Conservation (phyloP, 129 eudicot genomes). For the Lactuca sativa region DNA sequence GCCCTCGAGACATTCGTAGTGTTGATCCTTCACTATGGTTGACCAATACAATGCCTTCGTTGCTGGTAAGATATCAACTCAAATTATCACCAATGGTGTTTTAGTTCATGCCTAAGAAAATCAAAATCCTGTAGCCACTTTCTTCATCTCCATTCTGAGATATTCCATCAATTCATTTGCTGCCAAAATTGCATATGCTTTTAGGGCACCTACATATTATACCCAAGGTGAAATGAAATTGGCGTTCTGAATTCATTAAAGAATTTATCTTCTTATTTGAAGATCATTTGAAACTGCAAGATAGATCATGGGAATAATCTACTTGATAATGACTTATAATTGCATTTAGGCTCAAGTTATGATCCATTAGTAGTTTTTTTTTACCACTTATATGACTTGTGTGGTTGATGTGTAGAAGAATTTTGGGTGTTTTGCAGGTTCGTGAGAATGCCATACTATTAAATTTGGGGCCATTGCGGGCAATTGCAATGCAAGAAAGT, state of each 20-base stretch:
- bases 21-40: constrained; percentile 99
- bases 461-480: constrained; percentile 89
- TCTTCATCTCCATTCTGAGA: constrained; percentile 3
- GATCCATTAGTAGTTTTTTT: no score
- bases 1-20: constrained; percentile 95
- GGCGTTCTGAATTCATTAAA: neutral
- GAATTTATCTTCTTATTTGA: neutral
- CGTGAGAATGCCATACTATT: constrained; percentile 93
- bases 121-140: neutral
- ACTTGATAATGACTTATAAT: neutral
- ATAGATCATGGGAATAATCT: neutral
- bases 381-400: no score
- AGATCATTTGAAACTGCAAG: constrained; percentile 7
- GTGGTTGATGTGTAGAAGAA: no score
- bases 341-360: constrained; percentile 5
- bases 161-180: constrained; percentile 1
- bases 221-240: constrained; percentile 6
- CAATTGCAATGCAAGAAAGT: constrained; percentile 92
- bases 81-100: neutral
- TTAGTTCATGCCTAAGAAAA: constrained; percentile 13
- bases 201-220: neutral
- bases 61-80: constrained; percentile 63
- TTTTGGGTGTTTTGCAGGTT: constrained; percentile 46
- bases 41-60: constrained; percentile 91
- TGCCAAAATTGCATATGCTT: no score